Percentiles rank a stretch among this genome's conserved stretches.
phyloP scores from a whole-genome alignment of 768 basidiomycete genomes.

The Boletus sp. region DNA sequence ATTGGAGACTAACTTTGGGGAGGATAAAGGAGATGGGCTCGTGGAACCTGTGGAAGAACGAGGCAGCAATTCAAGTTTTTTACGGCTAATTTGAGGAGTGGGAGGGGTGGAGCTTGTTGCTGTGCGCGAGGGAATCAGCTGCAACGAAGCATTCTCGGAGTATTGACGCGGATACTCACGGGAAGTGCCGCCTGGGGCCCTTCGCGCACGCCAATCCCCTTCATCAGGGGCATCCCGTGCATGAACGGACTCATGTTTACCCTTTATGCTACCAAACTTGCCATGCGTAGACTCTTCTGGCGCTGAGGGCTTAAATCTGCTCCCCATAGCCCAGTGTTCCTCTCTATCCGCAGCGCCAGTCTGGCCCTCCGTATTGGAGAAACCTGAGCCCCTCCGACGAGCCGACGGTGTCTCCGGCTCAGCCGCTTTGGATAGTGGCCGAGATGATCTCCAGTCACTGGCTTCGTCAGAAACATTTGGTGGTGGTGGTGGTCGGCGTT shows the following conservation, averaged over 20 bases:
- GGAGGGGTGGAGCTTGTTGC: slow-evolving; percentile 74
- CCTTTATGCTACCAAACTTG: slow-evolving; percentile 45
- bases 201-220: slow-evolving; percentile 65
- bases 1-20: slow-evolving; percentile 64
- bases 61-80: slow-evolving; percentile 83
- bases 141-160: slow-evolving; percentile 1
- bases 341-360: slow-evolving; percentile 67
- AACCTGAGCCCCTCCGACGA: slow-evolving; percentile 58
- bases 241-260: slow-evolving; percentile 53
- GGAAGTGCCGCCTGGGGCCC: slow-evolving; percentile 50
- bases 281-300: slow-evolving; percentile 37
- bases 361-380: slow-evolving; percentile 43
- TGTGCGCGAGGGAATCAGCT: slow-evolving; percentile 28
- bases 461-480: slow-evolving; percentile 56
- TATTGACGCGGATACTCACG: slow-evolving; percentile 47
- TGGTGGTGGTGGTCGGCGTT: slow-evolving; percentile 41
- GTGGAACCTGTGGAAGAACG: slow-evolving; percentile 66
- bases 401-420: slow-evolving; percentile 48
- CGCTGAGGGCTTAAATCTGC: slow-evolving; percentile 62
- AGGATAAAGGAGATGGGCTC: slow-evolving; percentile 71
- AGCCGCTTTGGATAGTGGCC: slow-evolving; percentile 35
- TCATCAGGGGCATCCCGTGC: slow-evolving; percentile 55
- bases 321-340: slow-evolving; percentile 72
- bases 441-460: slow-evolving; percentile 70
- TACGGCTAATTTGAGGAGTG: slow-evolving; percentile 74